A percentile compares a stretch with the other conserved stretches of the same genome.
These are phyloP conservation scores for Huntiella moniliformis DNA, from an alignment of 2,329 filamentous ascomycete genomes.

Conservation along the genomic window DNA sequence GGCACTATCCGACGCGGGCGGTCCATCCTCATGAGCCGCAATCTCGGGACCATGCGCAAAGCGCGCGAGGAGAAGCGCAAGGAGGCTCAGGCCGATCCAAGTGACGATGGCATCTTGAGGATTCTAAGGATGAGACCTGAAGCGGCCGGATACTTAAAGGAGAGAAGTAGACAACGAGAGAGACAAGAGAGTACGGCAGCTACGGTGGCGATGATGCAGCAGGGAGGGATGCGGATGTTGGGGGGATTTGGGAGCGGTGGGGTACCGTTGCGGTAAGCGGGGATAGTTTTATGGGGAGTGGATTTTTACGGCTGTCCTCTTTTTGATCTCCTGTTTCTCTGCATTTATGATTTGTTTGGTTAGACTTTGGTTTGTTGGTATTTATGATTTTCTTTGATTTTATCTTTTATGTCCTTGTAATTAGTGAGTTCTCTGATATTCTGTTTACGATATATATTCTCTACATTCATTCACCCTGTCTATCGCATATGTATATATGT, in stretches of 20 bases:
- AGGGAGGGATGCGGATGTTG: slow-evolving; percentile 41
- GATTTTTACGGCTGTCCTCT: background rate
- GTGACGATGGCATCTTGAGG: slow-evolving; percentile 91
- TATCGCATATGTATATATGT: no score
- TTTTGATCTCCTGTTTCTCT: background rate
- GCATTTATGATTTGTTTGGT: background rate
- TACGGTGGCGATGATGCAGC: slow-evolving; percentile 78
- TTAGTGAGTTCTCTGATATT: no score
- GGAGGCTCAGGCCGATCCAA: slow-evolving; percentile 89
- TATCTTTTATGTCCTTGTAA: background rate
- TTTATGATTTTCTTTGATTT: background rate
- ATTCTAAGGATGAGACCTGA: slow-evolving; percentile 92
- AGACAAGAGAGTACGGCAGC: slow-evolving; percentile 75
- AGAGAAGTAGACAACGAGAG: slow-evolving; percentile 85
- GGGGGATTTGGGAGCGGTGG: slow-evolving; percentile 26
- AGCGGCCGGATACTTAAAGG: slow-evolving; percentile 69
- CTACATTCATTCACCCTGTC: no score
- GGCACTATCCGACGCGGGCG: slow-evolving; percentile 46
- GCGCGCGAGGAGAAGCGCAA: slow-evolving; percentile 92
- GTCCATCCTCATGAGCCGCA: slow-evolving; percentile 86
- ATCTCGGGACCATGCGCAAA: slow-evolving; percentile 87
- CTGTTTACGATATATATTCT: no score
- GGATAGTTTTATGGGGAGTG: background rate
- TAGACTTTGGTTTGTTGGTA: background rate
- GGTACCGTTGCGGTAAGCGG: slow-evolving; percentile 17